A percentile compares a stretch with the other conserved stretches of the same genome.
Conservation (phyloP, 192 early-diverging fungal species). For the Backusella circina region DNA sequence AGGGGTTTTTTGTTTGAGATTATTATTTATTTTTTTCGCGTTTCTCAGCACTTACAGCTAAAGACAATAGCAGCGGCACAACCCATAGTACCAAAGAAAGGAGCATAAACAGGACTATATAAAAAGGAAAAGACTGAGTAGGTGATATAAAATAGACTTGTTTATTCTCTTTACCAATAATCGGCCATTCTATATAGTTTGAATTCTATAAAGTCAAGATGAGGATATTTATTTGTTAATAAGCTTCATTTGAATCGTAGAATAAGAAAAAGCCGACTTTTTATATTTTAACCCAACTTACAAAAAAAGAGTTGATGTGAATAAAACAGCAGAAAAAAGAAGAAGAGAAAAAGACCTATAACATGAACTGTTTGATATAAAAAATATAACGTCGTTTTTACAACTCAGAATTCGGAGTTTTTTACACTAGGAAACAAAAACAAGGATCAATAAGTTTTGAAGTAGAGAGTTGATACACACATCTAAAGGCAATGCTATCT, state of each 20-base stretch:
- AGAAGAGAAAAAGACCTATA: not conserved
- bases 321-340: not conserved
- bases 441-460: no score
- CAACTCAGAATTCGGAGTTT: not conserved
- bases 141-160: not conserved
- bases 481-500: no score
- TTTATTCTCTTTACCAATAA: not conserved
- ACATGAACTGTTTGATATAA: not conserved
- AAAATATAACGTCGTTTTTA: not conserved
- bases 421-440: not conserved
- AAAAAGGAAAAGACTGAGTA: not conserved
- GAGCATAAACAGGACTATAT: constrained; percentile 82
- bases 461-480: no score
- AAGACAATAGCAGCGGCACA: constrained; percentile 90
- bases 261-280: not conserved
- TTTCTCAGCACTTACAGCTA: constrained; percentile 60
- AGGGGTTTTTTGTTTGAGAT: not conserved
- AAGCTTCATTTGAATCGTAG: not conserved
- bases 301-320: not conserved
- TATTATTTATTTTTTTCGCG: not conserved
- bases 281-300: not conserved
- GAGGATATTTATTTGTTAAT: not conserved
- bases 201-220: not conserved
- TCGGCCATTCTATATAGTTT: constrained; percentile 1
- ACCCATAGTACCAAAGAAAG: constrained; percentile 94